A percentile compares a stretch with the other conserved stretches of the same genome.
Evolutionary conservation across 345 rosid genomes (phyloP).

Genomic region (Syzygium aromaticum): DNA sequence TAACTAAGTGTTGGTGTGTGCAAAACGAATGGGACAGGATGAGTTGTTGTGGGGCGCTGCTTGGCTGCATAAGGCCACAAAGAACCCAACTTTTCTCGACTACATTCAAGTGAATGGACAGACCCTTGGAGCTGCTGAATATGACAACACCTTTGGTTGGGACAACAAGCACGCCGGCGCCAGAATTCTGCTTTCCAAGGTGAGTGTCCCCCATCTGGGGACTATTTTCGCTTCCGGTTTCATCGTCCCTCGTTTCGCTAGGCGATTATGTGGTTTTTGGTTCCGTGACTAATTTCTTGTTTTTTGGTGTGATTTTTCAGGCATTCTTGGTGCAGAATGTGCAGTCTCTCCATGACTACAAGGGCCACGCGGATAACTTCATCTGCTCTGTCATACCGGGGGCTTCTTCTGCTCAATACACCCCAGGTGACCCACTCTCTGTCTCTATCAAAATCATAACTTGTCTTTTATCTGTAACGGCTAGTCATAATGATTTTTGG

Average conservation of each 20-base stretch:
- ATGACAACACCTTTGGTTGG: slow-evolving; percentile 91
- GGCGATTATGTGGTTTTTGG: not conserved
- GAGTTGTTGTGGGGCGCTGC: slow-evolving; percentile 98
- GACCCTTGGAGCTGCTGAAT: slow-evolving; percentile 73
- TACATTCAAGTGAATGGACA: slow-evolving; percentile 83
- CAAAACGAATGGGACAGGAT: slow-evolving; percentile 27
- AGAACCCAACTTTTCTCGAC: slow-evolving; percentile 43
- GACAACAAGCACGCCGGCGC: slow-evolving; percentile 95
- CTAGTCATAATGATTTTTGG: slow-evolving; percentile 12
- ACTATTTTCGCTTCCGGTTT: not conserved
- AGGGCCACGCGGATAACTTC: slow-evolving; percentile 92
- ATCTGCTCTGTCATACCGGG: slow-evolving; percentile 90
- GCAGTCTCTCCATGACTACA: slow-evolving; percentile 78
- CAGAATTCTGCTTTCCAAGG: slow-evolving; percentile 89
- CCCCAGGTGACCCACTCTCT: slow-evolving; percentile 48
- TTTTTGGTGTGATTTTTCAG: slow-evolving; percentile 15
- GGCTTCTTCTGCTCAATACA: slow-evolving; percentile 74
- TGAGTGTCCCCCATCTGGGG: not conserved
- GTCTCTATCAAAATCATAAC: not conserved
- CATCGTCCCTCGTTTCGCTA: not conserved
- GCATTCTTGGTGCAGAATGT: slow-evolving; percentile 74
- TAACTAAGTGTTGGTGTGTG: not conserved
- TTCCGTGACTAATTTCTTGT: not conserved
- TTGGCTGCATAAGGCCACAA: slow-evolving; percentile 90
- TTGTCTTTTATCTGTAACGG: not conserved